Conservation (phyloP, 2,329 filamentous ascomycete species). For the Epicoccum nigrum region DNA sequence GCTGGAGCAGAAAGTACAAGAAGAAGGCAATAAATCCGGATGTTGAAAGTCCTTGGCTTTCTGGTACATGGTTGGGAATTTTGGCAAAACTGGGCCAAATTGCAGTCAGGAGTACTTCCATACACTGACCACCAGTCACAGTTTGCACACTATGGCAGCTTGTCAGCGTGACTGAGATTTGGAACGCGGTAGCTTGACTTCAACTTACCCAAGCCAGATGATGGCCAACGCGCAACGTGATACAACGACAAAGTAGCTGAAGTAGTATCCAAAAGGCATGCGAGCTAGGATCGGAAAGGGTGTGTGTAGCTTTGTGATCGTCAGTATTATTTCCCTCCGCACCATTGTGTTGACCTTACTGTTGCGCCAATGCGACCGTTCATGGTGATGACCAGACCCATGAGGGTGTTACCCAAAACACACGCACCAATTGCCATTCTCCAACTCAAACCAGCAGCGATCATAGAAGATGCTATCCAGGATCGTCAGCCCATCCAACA, state of each 20-base stretch:
- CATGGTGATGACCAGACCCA: slow-evolving; percentile 37
- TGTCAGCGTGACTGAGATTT: slow-evolving; percentile 13
- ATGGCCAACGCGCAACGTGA: slow-evolving; percentile 44
- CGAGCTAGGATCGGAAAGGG: slow-evolving; percentile 33
- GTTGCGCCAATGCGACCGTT: slow-evolving; percentile 36
- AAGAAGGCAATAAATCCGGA: slow-evolving; percentile 32
- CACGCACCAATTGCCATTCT: slow-evolving; percentile 43
- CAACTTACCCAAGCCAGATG: slow-evolving; percentile 43
- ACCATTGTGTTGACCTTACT: slow-evolving; percentile 8
- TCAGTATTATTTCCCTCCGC: slow-evolving; percentile 6
- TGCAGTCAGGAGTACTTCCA: slow-evolving; percentile 33
- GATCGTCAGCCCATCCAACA: not conserved
- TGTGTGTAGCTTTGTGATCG: slow-evolving; percentile 25
- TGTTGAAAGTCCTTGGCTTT: slow-evolving; percentile 25
- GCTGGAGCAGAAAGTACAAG: slow-evolving; percentile 34
- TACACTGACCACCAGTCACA: slow-evolving; percentile 31
- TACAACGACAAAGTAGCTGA: slow-evolving; percentile 37
- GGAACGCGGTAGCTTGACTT: not conserved
- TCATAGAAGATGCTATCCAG: slow-evolving; percentile 34
- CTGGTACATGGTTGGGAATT: slow-evolving; percentile 30
- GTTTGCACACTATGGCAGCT: slow-evolving; percentile 25
- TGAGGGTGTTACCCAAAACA: slow-evolving; percentile 40
- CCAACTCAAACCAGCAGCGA: slow-evolving; percentile 34
- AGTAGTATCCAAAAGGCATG: slow-evolving; percentile 36
- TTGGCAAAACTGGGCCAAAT: slow-evolving; percentile 34